Percentiles rank a stretch among this genome's conserved stretches.
Conservation (phyloP, 2,329 filamentous ascomycete genomes). For the Nothomitra cinnamomea region DNA sequence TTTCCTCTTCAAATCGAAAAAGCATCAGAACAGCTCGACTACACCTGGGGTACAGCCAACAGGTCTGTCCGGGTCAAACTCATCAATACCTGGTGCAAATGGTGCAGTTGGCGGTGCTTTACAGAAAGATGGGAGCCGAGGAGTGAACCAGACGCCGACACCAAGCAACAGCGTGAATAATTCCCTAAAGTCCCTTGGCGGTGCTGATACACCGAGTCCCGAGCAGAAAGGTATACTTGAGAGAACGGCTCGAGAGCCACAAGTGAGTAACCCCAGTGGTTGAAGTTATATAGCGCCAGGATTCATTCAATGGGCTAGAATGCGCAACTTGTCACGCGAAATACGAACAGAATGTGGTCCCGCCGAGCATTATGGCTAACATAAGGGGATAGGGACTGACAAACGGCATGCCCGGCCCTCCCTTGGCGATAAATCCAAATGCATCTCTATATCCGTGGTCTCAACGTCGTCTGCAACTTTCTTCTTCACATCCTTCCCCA, state of each 20-base stretch:
- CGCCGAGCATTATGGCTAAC: constrained; percentile 10
- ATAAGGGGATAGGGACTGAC: constrained; percentile 36
- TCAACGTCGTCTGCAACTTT: constrained; percentile 73
- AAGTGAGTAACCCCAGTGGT: constrained; percentile 27
- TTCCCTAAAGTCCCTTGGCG: constrained; percentile 47
- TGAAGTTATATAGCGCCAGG: constrained; percentile 5
- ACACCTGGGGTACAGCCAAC: constrained; percentile 37
- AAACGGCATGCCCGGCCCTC: constrained; percentile 13
- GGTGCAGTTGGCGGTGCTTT: constrained; percentile 16
- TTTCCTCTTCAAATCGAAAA: constrained; percentile 72
- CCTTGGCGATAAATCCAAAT: constrained; percentile 39
- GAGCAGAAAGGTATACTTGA: constrained; percentile 35
- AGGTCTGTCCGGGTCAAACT: constrained; percentile 37
- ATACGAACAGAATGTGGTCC: background rate
- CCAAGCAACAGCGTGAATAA: constrained; percentile 56
- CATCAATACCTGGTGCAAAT: constrained; percentile 30
- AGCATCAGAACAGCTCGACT: constrained; percentile 44
- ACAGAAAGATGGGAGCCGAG: constrained; percentile 19
- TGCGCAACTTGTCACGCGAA: background rate
- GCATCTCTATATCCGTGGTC: constrained; percentile 91
- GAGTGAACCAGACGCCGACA: constrained; percentile 41
- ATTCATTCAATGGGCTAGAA: background rate
- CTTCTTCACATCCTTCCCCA: constrained; percentile 62
- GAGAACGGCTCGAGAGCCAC: constrained; percentile 35
- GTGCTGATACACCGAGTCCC: constrained; percentile 43